Base-by-base conservation (phyloP, 768 basidiomycete genomes). In the Suillus spraguei region DNA sequence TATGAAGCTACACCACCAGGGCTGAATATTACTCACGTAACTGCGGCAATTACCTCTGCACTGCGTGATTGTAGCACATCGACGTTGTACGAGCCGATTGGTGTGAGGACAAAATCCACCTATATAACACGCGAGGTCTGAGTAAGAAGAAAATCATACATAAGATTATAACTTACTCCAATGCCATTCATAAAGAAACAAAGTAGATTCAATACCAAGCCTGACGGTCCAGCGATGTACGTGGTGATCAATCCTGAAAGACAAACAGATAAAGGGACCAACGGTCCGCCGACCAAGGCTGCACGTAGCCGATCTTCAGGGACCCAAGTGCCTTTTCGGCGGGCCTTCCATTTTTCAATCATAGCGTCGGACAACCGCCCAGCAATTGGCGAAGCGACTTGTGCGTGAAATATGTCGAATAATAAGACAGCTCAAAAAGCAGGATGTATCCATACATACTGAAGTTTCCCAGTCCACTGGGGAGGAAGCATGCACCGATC, bases 401-500 rank as follows among this genome's bases (percentile, higher is more conserved):
- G 58, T 28, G 5, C 17, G 2, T 28, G 7, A 49, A 50, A 28
- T 8, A 50, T 16, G 49, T 50, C 42, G 14, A 33, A n/a, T 22
- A 13, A 10, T 10, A 38, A 49, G 36, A 13, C 13, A 9, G 22
- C 13, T 32, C 46, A 13, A 42, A n/a, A 42, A 39, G 38, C 10
- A 59, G 56, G 41, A 36, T 24, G 14, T 33, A 20, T 54, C 24
- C 22, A 20, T 52, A 5, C 47, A 49, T 49, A 38, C 87, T 73
- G 63, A 85, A 80, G 66, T 85, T 85, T 11, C 87, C 88, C 11
- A 87, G 44, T 4, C 87, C 88, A n/a, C 76, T 72, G 0, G 87
- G 87, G 1, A 87, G 70, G 74, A 87, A 88, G 65, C 85, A 86
- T 0, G 83, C 80, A 4, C 88, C 87, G 53, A 89, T 80, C 14